These are phyloP conservation scores for Melanogaster broomeanus DNA, from an alignment of 768 basidiomycete species.

Conservation along the genomic window DNA sequence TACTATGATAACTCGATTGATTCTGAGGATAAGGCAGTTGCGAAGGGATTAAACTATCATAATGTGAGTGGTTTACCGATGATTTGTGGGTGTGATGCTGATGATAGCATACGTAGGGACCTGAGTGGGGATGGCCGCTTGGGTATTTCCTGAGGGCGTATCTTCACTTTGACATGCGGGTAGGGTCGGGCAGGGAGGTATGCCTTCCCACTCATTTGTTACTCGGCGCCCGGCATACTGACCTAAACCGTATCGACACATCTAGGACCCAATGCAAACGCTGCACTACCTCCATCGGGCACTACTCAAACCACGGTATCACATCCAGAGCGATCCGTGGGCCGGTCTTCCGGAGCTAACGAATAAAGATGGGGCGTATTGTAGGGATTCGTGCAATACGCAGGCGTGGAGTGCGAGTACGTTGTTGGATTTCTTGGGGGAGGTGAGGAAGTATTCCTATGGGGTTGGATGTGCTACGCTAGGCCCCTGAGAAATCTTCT, in stretches of 20 bases:
- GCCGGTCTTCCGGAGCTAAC: slow-evolving; percentile 92
- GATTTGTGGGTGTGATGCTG: slow-evolving; percentile 8
- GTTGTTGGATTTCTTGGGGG: slow-evolving; percentile 84
- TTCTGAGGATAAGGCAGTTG: slow-evolving; percentile 74
- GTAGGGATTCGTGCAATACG: slow-evolving; percentile 86
- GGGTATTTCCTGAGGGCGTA: slow-evolving; percentile 96
- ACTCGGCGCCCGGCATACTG: background rate
- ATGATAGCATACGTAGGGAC: slow-evolving; percentile 53
- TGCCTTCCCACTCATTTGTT: slow-evolving; percentile 24
- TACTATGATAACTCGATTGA: slow-evolving; percentile 95
- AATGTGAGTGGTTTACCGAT: slow-evolving; percentile 50
- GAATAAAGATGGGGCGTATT: slow-evolving; percentile 80
- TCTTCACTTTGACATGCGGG: slow-evolving; percentile 78
- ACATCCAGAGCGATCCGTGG: slow-evolving; percentile 86
- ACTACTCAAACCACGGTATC: slow-evolving; percentile 66
- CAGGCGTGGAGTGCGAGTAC: slow-evolving; percentile 98
- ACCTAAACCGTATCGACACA: background rate
- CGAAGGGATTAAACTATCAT: slow-evolving; percentile 96
- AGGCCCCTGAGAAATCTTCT: background rate
- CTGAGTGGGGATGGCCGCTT: slow-evolving; percentile 94
- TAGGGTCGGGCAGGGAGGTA: slow-evolving; percentile 70
- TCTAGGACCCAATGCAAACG: slow-evolving; percentile 69
- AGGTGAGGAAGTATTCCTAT: slow-evolving; percentile 42
- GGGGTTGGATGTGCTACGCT: background rate
- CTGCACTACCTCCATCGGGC: slow-evolving; percentile 78